Evolutionary conservation across 192 early-diverging fungal genomes (phyloP), one percentile per base, ranked within the genome.

Genomic region (Coemansia sp.): DNA sequence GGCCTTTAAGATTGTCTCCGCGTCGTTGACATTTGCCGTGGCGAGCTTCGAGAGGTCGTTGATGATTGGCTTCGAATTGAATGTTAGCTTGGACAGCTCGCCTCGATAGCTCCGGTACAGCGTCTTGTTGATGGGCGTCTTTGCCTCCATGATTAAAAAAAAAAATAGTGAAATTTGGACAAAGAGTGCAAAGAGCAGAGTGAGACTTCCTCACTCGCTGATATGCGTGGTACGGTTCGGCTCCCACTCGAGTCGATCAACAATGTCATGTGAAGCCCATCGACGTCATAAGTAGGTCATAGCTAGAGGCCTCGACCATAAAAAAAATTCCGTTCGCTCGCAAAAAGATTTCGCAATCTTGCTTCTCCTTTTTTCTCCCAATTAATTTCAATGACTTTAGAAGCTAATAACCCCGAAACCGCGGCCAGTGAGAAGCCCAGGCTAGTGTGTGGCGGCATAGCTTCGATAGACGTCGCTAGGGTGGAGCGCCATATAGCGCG

Each of bases 51-150:
- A 95, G 64, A 98, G 80, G 55, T 87, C 88, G 37, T 88, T 94
- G 73, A 98, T 98, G 69, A 98, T 94, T 11, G 95, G 95, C 58
- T 91, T 91, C 41, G 90, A 92, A 79, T 94, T 96, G 77, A 95
- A 94, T 1, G 94, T 96, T 59, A 98, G 85, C 13, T 94, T 90
- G 14, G 72, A 70, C 23, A 97, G 80, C 26, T 86, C 85, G 35
- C 70, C 79, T 47, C 85, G 75, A 68, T 89, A 93, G 50, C 86
- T 75, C 52, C 85, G 83, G 16, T 85, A 85, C 36, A 91, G 69
- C 9, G 70, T 38, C n/a, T 82, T 69, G 64, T 79, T 66, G 55
- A 69, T 74, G 9, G 61, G 25, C 1, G 66, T 8, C 21, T 60
- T 41, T 21, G 37, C 18, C 23, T 42, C 38, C 38, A 60, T 60